Evolutionary conservation across 176 grass and related monocot genomes (phyloP), one percentile per base, ranked within the genome.

Genomic region (Triticum turgidum): DNA sequence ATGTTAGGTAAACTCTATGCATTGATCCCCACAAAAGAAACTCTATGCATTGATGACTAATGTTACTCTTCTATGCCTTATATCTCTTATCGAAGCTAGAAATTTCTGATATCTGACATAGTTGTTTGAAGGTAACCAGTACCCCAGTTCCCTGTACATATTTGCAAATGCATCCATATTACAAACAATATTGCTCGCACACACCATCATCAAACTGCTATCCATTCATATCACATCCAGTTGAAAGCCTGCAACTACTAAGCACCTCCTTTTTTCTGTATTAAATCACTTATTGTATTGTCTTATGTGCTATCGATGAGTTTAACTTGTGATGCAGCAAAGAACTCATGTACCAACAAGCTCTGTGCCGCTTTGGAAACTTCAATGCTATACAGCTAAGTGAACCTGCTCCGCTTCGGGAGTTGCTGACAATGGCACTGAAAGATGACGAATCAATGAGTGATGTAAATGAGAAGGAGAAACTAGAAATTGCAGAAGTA

Each of bases 301-400:
- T 38, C 37, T 38, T 38, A 73, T 79, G 20, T 82, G 47, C n/a
- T 84, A 25, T 47, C 79, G 14, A 79, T 61, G 61, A 73, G 32
- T 85, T 76, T n/a, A 88, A 61, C 86, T 45, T 84, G 14, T 61
- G 11, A 49, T 90, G 83, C 91, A 94, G 96, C 80, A 98, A 98
- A 86, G 93, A 95, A 89, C 91, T 95, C 61, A 98, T 98, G 96
- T 95, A 92, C 92, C 96, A 94, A 80, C 91, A 95, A 94, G 88
- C 86, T 58, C 59, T 95, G 59, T 80, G 90, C 45, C 91, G 96
- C 56, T 98, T 98, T 91, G 90, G 91, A 37, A 94, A 95, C 88
- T 98, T 98, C 77, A 94, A 95, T 80, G 93, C 93, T 65, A 95
- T 98, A 34, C 93, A 98, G 47, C 89, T 95, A 58, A 98, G 96